phyloP scores from a whole-genome alignment of 202 grass and related monocot species.

The Saccharum hybrid region DNA sequence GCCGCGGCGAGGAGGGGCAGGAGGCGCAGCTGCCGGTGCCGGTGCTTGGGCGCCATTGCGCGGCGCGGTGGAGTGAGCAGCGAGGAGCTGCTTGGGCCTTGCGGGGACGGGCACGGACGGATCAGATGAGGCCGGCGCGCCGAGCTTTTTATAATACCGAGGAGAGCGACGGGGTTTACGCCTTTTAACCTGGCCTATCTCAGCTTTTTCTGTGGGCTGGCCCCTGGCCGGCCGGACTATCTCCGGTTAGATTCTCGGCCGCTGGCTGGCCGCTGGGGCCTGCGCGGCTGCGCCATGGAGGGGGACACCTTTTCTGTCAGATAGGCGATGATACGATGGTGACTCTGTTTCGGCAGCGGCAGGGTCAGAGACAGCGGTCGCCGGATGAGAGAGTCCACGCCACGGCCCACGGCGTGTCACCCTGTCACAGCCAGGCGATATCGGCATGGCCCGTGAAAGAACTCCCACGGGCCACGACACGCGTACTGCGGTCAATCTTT shows the following conservation, averaged over 20 bases:
- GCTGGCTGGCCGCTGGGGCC: neutral
- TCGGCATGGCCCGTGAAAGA: neutral
- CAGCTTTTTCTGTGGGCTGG: slow-evolving; percentile 47
- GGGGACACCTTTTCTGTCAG: too few species aligned
- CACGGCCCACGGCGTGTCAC: slow-evolving; percentile 24
- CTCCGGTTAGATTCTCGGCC: slow-evolving; percentile 42
- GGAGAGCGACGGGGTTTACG: slow-evolving; percentile 20
- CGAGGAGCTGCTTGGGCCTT: neutral
- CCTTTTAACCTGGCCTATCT: slow-evolving; percentile 12
- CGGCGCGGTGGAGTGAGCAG: slow-evolving; percentile 14
- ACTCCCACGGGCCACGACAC: neutral
- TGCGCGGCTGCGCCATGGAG: neutral
- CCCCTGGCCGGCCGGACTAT: slow-evolving; percentile 12
- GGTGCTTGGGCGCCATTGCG: slow-evolving; percentile 47
- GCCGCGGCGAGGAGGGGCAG: slow-evolving; percentile 38
- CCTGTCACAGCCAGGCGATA: too few species aligned
- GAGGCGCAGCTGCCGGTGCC: slow-evolving; percentile 3
- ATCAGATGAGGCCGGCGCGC: neutral
- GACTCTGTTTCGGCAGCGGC: neutral
- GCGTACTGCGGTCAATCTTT: neutral
- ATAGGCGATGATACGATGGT: neutral
- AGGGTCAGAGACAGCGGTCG: neutral
- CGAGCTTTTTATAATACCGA: slow-evolving; percentile 34
- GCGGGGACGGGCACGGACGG: slow-evolving; percentile 22
- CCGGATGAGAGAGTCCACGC: neutral